A percentile compares a stretch with the other conserved stretches of the same genome.
These are phyloP conservation scores for Grosmannia clavigera DNA, from an alignment of 2,329 filamentous ascomycete species.

Conservation along the genomic window DNA sequence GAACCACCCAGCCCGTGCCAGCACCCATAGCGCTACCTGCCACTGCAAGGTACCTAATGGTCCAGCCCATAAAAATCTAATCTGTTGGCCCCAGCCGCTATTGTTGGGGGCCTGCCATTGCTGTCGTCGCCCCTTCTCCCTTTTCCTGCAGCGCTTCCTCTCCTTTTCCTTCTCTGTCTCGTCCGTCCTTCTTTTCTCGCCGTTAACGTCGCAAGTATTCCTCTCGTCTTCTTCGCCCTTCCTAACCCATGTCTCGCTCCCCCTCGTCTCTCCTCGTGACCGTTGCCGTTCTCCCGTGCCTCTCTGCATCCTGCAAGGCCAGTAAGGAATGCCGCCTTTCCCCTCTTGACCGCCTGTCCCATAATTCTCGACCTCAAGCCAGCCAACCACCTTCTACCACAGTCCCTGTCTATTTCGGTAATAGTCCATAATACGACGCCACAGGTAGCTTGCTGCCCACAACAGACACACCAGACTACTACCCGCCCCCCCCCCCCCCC, in stretches of 20 bases:
- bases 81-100: background rate
- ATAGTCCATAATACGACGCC: conserved; percentile 1
- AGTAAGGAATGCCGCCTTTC: background rate
- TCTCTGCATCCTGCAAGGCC: background rate
- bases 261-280: background rate
- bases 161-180: background rate
- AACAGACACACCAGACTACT: background rate
- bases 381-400: background rate
- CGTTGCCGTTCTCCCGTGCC: background rate
- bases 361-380: background rate
- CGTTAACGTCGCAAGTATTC: background rate
- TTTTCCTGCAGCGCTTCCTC: background rate
- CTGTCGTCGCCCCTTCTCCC: background rate
- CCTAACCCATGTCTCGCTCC: background rate
- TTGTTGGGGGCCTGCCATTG: background rate
- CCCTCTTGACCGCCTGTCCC: background rate
- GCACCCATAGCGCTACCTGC: background rate
- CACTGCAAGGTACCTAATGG: background rate
- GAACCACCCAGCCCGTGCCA: background rate
- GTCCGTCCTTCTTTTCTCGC: background rate
- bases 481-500: background rate
- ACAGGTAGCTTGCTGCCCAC: background rate
- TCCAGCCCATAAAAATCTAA: background rate
- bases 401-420: background rate
- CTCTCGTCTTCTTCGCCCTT: background rate